Percentiles rank a stretch among this genome's conserved stretches.
Conservation (phyloP, 2,329 filamentous ascomycete species). For the Geosmithia morbida region DNA sequence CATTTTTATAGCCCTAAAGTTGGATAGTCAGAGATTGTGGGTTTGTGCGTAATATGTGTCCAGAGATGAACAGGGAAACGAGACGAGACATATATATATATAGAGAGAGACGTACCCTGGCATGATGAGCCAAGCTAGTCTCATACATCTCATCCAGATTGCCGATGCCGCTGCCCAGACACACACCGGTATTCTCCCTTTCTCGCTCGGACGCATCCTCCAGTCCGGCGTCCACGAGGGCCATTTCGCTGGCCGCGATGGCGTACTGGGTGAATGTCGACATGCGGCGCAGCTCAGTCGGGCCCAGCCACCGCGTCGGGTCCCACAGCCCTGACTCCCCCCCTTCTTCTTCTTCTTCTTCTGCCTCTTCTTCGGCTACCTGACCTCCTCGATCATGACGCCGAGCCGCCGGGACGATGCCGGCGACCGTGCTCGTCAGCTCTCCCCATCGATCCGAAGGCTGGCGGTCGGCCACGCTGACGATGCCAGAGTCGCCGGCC, state of each 20-base stretch:
- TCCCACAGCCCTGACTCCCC: slow-evolving; percentile 37
- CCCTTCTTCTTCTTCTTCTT: too few relatives aligned
- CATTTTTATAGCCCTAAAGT: slow-evolving; percentile 71
- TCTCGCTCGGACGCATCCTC: slow-evolving; percentile 43
- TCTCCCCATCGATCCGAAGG: slow-evolving; percentile 46
- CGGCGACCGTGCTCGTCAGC: slow-evolving; percentile 75
- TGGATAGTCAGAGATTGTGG: not conserved
- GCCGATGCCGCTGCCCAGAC: slow-evolving; percentile 88
- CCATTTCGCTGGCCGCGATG: slow-evolving; percentile 74
- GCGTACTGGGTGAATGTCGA: slow-evolving; percentile 89
- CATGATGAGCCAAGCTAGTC: slow-evolving; percentile 63
- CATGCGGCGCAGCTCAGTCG: slow-evolving; percentile 57
- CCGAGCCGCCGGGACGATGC: slow-evolving; percentile 49
- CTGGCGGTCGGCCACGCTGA: slow-evolving; percentile 50
- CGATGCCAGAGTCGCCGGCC: slow-evolving; percentile 65
- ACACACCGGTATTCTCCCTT: slow-evolving; percentile 70
- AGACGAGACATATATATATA: not conserved
- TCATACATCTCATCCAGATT: slow-evolving; percentile 84
- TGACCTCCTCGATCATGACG: not conserved
- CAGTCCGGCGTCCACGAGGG: slow-evolving; percentile 72
- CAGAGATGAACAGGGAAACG: not conserved
- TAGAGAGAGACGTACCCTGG: slow-evolving; percentile 39
- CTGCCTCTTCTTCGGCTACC: slow-evolving; percentile 10
- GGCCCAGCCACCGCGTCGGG: slow-evolving; percentile 36
- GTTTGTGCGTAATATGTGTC: too few relatives aligned